Evolutionary conservation across 495 filamentous ascomycete genomes (phyloP).

Genomic region (Stereocaulon alpinum): DNA sequence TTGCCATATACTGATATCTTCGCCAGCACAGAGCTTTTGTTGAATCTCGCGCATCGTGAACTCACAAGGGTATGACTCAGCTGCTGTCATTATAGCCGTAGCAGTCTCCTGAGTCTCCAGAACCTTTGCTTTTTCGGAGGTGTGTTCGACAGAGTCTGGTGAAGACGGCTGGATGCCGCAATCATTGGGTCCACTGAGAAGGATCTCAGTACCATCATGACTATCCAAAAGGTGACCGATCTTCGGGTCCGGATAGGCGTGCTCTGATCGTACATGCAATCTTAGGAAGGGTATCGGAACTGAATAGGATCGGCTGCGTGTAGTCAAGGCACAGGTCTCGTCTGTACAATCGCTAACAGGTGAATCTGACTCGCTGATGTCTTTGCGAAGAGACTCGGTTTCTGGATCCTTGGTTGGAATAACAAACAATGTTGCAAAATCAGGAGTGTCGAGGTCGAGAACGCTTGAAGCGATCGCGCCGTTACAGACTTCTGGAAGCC

Average conservation of each 20-base stretch:
- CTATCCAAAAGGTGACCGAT: background rate
- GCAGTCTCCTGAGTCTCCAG: too few relatives aligned
- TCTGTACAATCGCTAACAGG: background rate
- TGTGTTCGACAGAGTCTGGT: background rate
- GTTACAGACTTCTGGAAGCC: background rate
- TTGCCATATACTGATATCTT: background rate
- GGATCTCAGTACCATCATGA: background rate
- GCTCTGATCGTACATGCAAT: background rate
- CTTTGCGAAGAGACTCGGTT: background rate
- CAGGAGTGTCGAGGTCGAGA: background rate
- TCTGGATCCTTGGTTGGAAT: background rate
- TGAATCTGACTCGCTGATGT: background rate
- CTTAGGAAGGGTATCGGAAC: background rate
- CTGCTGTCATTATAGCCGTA: too few relatives aligned
- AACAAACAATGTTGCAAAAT: background rate
- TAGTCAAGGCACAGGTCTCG: background rate
- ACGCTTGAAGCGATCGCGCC: background rate
- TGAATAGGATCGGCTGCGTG: background rate
- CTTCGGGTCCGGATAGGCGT: background rate
- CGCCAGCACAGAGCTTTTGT: background rate
- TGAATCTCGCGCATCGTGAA: too few relatives aligned
- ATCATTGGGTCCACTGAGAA: background rate
- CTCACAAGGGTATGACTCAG: too few relatives aligned
- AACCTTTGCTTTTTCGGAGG: background rate
- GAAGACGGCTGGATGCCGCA: background rate